phyloP scores from a whole-genome alignment of 768 basidiomycete species.

The Leccinum barrowsii region DNA sequence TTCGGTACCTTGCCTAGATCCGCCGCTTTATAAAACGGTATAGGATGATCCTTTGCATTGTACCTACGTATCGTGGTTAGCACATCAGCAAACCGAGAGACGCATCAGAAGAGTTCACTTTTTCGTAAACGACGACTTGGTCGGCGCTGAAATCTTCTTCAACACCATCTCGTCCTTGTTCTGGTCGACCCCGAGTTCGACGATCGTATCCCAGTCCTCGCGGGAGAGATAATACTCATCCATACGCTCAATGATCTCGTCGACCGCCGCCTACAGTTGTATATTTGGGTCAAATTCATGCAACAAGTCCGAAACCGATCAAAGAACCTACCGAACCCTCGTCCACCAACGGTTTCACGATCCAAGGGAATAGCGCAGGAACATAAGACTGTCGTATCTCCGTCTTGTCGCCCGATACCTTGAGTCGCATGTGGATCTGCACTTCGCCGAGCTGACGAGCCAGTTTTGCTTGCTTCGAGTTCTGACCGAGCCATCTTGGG shows the following conservation, averaged over 20 bases:
- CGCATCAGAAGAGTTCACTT: slow-evolving; percentile 44
- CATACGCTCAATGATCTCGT: slow-evolving; percentile 82
- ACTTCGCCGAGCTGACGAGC: slow-evolving; percentile 80
- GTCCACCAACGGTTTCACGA: slow-evolving; percentile 77
- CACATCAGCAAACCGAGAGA: no score
- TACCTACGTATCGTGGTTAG: slow-evolving; percentile 51
- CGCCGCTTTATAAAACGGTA: slow-evolving; percentile 88
- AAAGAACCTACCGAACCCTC: slow-evolving; percentile 61
- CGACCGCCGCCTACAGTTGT: slow-evolving; percentile 47
- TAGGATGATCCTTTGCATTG: slow-evolving; percentile 85
- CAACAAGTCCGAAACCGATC: neutral
- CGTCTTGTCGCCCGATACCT: slow-evolving; percentile 82
- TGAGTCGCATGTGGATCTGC: slow-evolving; percentile 93
- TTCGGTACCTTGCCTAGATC: slow-evolving; percentile 78
- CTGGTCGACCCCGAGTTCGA: slow-evolving; percentile 88
- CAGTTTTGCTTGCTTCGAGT: slow-evolving; percentile 88
- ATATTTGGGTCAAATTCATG: neutral
- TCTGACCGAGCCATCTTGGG: slow-evolving; percentile 92
- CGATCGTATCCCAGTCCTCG: slow-evolving; percentile 95
- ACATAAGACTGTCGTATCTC: slow-evolving; percentile 93
- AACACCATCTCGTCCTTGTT: slow-evolving; percentile 69
- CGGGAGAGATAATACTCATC: slow-evolving; percentile 91
- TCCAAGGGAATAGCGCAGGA: slow-evolving; percentile 78
- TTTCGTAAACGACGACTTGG: slow-evolving; percentile 82
- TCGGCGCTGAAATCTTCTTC: slow-evolving; percentile 79